These are phyloP conservation scores for Helicosporidium sp. DNA, from an alignment of 139 green algal species.

Conservation along the genomic window DNA sequence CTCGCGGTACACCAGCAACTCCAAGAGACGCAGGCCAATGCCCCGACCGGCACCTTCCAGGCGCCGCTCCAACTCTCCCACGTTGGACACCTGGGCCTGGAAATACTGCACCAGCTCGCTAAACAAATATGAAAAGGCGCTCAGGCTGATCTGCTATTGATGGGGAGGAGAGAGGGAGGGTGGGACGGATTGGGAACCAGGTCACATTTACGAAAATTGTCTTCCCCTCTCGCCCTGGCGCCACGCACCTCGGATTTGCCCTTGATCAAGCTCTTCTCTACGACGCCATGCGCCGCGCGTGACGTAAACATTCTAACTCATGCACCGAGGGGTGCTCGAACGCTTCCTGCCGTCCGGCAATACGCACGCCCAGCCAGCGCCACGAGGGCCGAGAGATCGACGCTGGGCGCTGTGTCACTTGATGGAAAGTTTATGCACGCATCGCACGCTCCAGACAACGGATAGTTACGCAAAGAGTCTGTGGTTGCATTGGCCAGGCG, in stretches of 20 bases:
- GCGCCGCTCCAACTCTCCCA: constrained; percentile 73
- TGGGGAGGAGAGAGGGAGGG: not conserved
- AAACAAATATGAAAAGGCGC: constrained; percentile 82
- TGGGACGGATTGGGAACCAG: not conserved
- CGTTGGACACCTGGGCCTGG: constrained; percentile 61
- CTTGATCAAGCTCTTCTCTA: constrained; percentile 43
- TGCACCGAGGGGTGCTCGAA: too few species aligned
- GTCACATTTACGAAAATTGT: too few species aligned
- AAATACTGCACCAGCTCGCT: constrained; percentile 89
- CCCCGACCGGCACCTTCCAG: constrained; percentile 63
- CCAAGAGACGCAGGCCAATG: constrained; percentile 66
- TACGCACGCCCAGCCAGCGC: too few species aligned
- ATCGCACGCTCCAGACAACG: too few species aligned
- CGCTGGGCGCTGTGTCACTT: too few species aligned
- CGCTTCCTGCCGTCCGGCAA: too few species aligned
- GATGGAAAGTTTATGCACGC: too few species aligned
- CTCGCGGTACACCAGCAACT: constrained; percentile 69
- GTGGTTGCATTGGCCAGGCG: too few species aligned
- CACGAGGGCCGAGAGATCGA: too few species aligned
- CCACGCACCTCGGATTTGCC: constrained; percentile 30
- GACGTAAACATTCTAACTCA: too few species aligned
- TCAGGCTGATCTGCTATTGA: constrained; percentile 47
- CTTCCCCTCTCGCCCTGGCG: not conserved
- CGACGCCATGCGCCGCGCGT: too few species aligned
- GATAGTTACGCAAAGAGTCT: too few species aligned